phyloP scores from a whole-genome alignment of 306 rosid species.

The Quercus alba region DNA sequence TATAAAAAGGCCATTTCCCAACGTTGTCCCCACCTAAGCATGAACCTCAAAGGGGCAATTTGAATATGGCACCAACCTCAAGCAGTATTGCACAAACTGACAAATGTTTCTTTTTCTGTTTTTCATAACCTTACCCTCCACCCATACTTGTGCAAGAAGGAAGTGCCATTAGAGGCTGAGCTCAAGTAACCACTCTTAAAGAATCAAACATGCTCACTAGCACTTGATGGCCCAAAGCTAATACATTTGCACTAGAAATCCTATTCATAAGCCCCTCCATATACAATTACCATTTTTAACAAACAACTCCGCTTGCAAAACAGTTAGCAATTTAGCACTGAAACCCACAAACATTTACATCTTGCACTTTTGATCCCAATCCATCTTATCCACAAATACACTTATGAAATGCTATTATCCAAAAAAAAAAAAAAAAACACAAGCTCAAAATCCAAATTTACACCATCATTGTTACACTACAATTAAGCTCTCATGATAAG shows the following conservation, averaged over 20 bases:
- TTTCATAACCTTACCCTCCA: no score
- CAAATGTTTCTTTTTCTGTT: no score
- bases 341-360: no score
- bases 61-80: background rate
- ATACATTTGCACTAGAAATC: background rate
- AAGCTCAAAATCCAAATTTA: background rate
- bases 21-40: background rate
- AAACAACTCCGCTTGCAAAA: no score
- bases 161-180: no score
- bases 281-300: no score
- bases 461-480: background rate
- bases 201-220: background rate
- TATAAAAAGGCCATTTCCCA: background rate
- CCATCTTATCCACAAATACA: background rate
- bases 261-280: no score
- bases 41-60: background rate
- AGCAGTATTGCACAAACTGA: no score
- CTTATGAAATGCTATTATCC: background rate
- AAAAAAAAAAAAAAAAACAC: background rate
- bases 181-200: background rate
- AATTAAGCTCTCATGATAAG: no score
- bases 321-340: no score
- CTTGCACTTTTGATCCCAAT: background rate
- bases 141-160: no score
- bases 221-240: background rate